Conservation (phyloP, 2,329 filamentous ascomycete genomes). For the Fusarium neocosmosporiellum region DNA sequence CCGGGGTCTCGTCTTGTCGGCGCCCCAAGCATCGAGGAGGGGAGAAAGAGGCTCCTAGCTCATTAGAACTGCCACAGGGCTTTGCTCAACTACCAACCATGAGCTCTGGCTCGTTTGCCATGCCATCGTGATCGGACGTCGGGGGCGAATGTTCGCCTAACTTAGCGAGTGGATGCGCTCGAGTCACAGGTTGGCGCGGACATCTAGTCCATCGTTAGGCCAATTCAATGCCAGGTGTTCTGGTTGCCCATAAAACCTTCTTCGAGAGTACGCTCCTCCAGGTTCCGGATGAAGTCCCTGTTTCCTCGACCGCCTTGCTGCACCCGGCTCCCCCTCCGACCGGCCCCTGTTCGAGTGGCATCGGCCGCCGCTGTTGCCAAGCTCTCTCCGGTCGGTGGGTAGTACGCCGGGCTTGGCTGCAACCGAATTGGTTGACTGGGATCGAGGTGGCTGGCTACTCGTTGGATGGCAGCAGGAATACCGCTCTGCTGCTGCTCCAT, state of each 20-base stretch:
- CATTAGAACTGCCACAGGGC: conserved; percentile 18
- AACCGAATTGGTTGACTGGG: conserved; percentile 93
- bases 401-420: conserved; percentile 96
- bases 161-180: conserved; percentile 18
- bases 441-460: conserved; percentile 95
- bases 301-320: conserved; percentile 71
- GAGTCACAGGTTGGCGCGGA: conserved; percentile 29
- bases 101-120: conserved; percentile 21
- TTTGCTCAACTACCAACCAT: conserved; percentile 31
- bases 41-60: conserved; percentile 13
- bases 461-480: conserved; percentile 91
- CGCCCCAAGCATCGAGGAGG: conserved; percentile 15
- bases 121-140: conserved; percentile 8
- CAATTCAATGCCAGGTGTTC: conserved; percentile 73
- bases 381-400: conserved; percentile 90
- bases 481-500: conserved; percentile 96
- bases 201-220: conserved; percentile 29
- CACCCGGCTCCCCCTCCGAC: conserved; percentile 80
- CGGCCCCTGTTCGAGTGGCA: conserved; percentile 66
- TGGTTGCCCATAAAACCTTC: conserved; percentile 83
- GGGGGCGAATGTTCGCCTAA: conserved; percentile 14
- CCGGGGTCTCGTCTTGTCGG: conserved; percentile 20
- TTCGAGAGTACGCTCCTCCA: conserved; percentile 94
- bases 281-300: conserved; percentile 91
- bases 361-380: conserved; percentile 68